phyloP scores from a whole-genome alignment of 257 asterid species.

The Marsdenia floribunda region DNA sequence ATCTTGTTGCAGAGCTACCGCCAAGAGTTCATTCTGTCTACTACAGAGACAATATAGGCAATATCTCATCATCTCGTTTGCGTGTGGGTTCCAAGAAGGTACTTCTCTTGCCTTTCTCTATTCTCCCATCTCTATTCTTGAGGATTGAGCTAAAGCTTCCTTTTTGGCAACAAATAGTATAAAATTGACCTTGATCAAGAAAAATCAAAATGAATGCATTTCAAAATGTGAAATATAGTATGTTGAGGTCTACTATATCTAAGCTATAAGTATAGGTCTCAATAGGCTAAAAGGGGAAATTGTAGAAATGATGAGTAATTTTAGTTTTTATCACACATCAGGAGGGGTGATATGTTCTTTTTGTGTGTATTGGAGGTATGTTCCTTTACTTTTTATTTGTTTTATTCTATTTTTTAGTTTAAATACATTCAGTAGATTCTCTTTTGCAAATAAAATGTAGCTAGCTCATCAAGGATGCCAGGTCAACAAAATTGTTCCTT shows the following conservation, averaged over 20 bases:
- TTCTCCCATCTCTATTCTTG: not conserved
- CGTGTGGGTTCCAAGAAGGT: conserved; percentile 83
- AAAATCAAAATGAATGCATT: not conserved
- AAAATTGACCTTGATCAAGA: not conserved
- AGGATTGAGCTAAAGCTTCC: not conserved
- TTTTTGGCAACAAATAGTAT: not conserved
- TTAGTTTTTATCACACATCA: not conserved
- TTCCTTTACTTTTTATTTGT: not conserved
- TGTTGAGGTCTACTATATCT: not conserved
- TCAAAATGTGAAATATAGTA: not conserved
- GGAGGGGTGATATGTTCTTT: not conserved
- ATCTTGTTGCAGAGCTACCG: conserved; percentile 85
- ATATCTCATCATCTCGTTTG: conserved; percentile 82
- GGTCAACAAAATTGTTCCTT: not conserved
- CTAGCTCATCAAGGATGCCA: too few species aligned
- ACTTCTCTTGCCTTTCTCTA: conserved; percentile 13
- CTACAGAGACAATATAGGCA: conserved; percentile 94
- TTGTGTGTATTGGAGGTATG: not conserved
- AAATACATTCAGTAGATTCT: not conserved
- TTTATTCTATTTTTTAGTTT: not conserved
- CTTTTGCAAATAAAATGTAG: not conserved
- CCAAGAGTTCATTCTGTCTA: conserved; percentile 97
- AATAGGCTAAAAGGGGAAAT: not conserved
- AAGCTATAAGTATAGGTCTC: not conserved
- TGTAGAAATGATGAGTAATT: not conserved